Conservation (phyloP, 345 rosid species). For the Lumnitzera racemosa region DNA sequence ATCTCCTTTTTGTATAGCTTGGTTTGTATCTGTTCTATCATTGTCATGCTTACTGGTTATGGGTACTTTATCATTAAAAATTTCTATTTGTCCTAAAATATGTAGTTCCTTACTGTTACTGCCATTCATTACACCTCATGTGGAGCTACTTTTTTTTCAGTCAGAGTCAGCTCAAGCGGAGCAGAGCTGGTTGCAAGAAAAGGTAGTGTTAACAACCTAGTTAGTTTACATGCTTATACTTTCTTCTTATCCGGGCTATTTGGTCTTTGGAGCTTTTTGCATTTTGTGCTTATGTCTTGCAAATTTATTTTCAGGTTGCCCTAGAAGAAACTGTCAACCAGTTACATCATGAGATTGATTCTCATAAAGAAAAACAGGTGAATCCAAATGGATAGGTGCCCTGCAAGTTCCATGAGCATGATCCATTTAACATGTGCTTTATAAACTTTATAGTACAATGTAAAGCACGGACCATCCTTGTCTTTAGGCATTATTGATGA, state of each 20-base stretch:
- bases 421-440: no score
- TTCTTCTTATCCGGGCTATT: background rate
- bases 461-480: no score
- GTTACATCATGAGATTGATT: conserved; percentile 37
- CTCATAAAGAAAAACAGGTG: conserved; percentile 45
- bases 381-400: background rate
- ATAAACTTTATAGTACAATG: no score
- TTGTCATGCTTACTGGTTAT: no score
- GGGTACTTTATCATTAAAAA: no score
- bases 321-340: conserved; percentile 42
- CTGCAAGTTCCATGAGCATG: no score
- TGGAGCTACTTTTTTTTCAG: conserved; percentile 17
- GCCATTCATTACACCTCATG: no score
- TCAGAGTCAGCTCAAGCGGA: conserved; percentile 28
- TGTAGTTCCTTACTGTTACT: no score
- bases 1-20: no score
- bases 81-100: no score
- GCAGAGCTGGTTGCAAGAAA: conserved; percentile 22
- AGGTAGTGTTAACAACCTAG: conserved; percentile 24
- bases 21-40: no score
- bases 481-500: no score
- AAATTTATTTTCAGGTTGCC: conserved; percentile 31
- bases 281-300: conserved; percentile 2
- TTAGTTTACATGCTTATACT: background rate
- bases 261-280: background rate